These are phyloP conservation scores for Xerocomus amazonicus DNA, from an alignment of 1,284 basidiomycete genomes.

Conservation along the genomic window DNA sequence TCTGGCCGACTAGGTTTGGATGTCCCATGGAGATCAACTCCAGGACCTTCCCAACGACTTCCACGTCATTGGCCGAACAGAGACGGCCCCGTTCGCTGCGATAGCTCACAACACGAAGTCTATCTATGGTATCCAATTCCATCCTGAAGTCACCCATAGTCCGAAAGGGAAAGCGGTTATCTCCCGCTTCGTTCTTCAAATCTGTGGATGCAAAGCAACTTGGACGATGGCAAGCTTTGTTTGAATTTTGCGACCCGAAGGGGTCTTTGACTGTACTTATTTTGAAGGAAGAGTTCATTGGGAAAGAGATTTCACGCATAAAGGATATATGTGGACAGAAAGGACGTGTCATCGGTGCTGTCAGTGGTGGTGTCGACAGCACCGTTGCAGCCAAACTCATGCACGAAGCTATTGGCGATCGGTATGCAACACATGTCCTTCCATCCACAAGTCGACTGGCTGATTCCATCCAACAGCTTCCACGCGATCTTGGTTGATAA, in stretches of 20 bases:
- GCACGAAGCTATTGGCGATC: slow-evolving; percentile 98
- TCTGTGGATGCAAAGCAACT: slow-evolving; percentile 79
- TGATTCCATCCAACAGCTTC: slow-evolving; percentile 55
- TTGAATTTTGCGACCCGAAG: background rate
- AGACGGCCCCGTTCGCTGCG: slow-evolving; percentile 89
- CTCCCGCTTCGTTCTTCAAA: slow-evolving; percentile 79
- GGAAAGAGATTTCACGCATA: slow-evolving; percentile 95
- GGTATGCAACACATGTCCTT: slow-evolving; percentile 43
- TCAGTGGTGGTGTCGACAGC: slow-evolving; percentile 97
- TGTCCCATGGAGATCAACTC: slow-evolving; percentile 98
- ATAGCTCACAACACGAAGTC: slow-evolving; percentile 89
- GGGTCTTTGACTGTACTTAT: slow-evolving; percentile 1
- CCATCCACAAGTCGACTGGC: background rate
- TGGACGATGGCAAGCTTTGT: slow-evolving; percentile 87
- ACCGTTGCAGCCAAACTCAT: slow-evolving; percentile 98
- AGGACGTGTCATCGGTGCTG: slow-evolving; percentile 96
- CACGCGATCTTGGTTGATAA: slow-evolving; percentile 99
- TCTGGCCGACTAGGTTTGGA: slow-evolving; percentile 79
- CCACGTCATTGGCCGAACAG: slow-evolving; percentile 84
- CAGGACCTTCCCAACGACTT: slow-evolving; percentile 81
- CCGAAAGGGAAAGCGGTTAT: slow-evolving; percentile 91
- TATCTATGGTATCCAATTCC: slow-evolving; percentile 98
- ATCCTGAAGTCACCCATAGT: slow-evolving; percentile 97
- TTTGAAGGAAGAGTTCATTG: slow-evolving; percentile 89
- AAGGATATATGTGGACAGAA: slow-evolving; percentile 92